These are phyloP conservation scores for Noccaea bulbosa DNA, from an alignment of 345 rosid genomes.

Conservation along the genomic window DNA sequence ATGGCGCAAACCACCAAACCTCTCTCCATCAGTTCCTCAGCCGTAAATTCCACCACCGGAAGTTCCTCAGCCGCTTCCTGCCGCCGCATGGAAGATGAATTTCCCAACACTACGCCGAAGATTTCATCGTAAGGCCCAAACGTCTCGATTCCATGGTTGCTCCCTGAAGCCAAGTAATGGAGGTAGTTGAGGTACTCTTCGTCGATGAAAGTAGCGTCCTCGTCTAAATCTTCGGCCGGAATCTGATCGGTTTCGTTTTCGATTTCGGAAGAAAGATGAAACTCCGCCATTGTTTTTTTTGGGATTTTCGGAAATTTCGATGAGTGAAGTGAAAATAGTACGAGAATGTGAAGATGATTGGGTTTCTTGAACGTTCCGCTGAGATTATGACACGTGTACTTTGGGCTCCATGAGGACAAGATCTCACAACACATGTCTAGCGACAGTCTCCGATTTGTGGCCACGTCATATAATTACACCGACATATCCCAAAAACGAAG, in stretches of 20 bases:
- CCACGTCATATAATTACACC: slow-evolving; percentile 22
- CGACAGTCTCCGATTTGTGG: neutral
- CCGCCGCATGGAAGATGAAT: neutral
- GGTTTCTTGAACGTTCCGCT: slow-evolving; percentile 2
- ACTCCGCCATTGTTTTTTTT: slow-evolving; percentile 32
- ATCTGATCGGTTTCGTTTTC: neutral
- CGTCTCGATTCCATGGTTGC: slow-evolving; percentile 18
- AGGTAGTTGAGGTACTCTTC: slow-evolving; percentile 28
- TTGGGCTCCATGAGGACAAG: slow-evolving; percentile 10
- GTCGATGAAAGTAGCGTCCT: neutral
- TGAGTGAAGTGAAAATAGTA: neutral
- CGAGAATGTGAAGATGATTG: slow-evolving; percentile 12
- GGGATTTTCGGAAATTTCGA: neutral
- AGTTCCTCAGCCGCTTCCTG: slow-evolving; percentile 2
- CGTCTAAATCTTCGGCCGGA: slow-evolving; percentile 14
- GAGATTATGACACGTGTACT: neutral
- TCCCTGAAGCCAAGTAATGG: slow-evolving; percentile 30
- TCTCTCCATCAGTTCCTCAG: slow-evolving; percentile 32
- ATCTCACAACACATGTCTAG: slow-evolving; percentile 19
- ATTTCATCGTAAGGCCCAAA: slow-evolving; percentile 35
- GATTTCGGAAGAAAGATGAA: slow-evolving; percentile 31
- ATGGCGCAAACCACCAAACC: slow-evolving; percentile 32
- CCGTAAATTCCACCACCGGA: slow-evolving; percentile 35
- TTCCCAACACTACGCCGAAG: slow-evolving; percentile 23
- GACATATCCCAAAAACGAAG: neutral